Percentiles rank a stretch among this genome's conserved stretches.
Evolutionary conservation across 768 basidiomycete species (phyloP).

Genomic region (Dentipellis fragilis): DNA sequence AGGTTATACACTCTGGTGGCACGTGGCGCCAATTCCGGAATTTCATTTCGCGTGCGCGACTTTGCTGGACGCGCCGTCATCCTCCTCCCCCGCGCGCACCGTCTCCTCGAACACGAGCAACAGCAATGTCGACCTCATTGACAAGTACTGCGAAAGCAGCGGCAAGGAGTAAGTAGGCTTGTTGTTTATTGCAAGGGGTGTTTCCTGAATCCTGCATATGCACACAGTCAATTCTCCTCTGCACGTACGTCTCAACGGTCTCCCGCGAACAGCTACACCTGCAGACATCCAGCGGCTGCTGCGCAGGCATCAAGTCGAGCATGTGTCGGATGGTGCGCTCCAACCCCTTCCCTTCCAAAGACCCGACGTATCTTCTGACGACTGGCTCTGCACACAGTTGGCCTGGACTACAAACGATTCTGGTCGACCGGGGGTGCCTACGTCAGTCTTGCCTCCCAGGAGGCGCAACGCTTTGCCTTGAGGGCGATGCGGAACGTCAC

Average conservation of each 20-base stretch:
- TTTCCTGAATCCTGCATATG: not conserved
- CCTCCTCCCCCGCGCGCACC: not conserved
- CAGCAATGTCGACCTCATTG: not conserved
- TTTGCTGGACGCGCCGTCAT: not conserved
- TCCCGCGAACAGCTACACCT: conserved; percentile 9
- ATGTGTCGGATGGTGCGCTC: conserved; percentile 5
- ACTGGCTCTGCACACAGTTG: conserved; percentile 28
- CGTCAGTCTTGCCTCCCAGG: conserved; percentile 22
- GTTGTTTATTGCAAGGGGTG: not conserved
- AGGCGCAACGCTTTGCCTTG: no score
- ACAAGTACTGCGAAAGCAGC: not conserved
- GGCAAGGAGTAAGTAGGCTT: not conserved
- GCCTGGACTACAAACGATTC: conserved; percentile 51
- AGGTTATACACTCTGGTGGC: not conserved
- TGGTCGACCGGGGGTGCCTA: conserved; percentile 48
- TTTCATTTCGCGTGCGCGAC: not conserved
- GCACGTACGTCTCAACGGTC: conserved; percentile 7
- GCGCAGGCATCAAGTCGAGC: conserved; percentile 4
- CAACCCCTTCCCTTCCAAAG: not conserved
- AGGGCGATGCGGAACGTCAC: no score
- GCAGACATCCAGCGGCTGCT: conserved; percentile 12
- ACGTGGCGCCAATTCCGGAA: no score
- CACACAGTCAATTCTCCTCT: conserved; percentile 15
- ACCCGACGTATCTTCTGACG: not conserved
- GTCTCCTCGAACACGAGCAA: not conserved